phyloP scores from a whole-genome alignment of 768 basidiomycete species.

The Cystobasidium tubakii region DNA sequence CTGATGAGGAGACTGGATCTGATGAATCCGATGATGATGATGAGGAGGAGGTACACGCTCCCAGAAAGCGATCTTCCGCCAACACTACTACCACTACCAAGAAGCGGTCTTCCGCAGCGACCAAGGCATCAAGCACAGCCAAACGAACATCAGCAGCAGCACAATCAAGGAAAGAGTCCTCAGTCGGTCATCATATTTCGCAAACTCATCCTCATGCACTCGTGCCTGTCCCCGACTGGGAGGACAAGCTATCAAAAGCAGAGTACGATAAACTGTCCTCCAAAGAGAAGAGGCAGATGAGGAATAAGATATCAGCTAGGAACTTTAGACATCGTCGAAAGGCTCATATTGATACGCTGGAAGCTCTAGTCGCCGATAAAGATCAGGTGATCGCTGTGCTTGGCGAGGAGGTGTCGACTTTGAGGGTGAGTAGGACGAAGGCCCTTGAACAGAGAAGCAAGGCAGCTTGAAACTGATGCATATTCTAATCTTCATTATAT shows the following conservation, averaged over 20 bases:
- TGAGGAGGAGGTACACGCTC: not conserved
- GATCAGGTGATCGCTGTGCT: slow-evolving; percentile 65
- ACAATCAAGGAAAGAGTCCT: slow-evolving; percentile 16
- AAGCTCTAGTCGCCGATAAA: slow-evolving; percentile 84
- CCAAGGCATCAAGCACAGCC: not conserved
- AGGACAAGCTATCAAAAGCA: slow-evolving; percentile 69
- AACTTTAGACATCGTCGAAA: slow-evolving; percentile 93
- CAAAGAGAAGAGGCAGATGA: slow-evolving; percentile 90
- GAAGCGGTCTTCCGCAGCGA: slow-evolving; percentile 1
- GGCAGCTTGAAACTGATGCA: not conserved
- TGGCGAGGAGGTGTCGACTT: slow-evolving; percentile 42
- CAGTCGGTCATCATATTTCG: not conserved
- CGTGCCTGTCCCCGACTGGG: slow-evolving; percentile 45
- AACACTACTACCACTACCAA: not conserved
- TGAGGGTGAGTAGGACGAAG: slow-evolving; percentile 17
- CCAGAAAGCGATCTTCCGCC: not conserved
- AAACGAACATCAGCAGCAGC: not conserved
- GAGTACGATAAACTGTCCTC: slow-evolving; percentile 91
- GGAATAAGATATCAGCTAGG: slow-evolving; percentile 93
- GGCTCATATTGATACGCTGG: slow-evolving; percentile 90
- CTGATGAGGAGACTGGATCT: not conserved
- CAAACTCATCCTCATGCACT: slow-evolving; percentile 26
- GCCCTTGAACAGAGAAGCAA: too few relatives aligned
- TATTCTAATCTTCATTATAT: too few relatives aligned
- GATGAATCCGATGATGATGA: not conserved